Percentiles rank a stretch among this genome's conserved stretches.
These are phyloP conservation scores for Penicillium oxalicum DNA, from an alignment of 2,329 filamentous ascomycete species.

Conservation along the genomic window DNA sequence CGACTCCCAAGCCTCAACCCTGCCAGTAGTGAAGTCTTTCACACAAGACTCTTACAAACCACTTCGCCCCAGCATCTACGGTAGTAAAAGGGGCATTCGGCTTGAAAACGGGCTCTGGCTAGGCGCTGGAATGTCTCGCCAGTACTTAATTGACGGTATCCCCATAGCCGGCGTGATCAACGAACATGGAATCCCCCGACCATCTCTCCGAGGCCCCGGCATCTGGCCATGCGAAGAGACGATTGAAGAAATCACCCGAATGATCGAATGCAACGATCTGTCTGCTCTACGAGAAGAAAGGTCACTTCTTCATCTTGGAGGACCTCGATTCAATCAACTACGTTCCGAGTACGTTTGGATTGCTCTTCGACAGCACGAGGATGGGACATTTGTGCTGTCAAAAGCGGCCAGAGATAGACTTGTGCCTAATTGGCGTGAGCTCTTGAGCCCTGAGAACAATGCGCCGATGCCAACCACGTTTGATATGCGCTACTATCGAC, in stretches of 20 bases:
- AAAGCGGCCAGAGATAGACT: background rate
- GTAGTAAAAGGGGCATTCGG: background rate
- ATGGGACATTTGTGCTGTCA: background rate
- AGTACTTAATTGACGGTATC: background rate
- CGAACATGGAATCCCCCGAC: background rate
- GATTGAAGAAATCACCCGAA: background rate
- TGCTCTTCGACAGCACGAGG: background rate
- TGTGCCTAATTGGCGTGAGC: background rate
- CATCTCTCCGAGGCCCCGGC: background rate
- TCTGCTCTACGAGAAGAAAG: background rate
- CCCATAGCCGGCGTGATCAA: slow-evolving; percentile 1
- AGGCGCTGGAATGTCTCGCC: background rate
- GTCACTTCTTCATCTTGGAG: background rate
- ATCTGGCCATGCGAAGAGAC: background rate
- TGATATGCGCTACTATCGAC: background rate
- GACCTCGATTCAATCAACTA: background rate
- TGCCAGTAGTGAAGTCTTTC: too few species aligned
- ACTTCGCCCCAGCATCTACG: background rate
- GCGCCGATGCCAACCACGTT: background rate
- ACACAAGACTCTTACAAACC: too few species aligned
- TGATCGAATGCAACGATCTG: background rate
- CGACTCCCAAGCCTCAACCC: too few species aligned
- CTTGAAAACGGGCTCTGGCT: background rate
- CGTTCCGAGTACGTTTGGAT: slow-evolving; percentile 1
- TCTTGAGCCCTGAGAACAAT: background rate